phyloP scores from a whole-genome alignment of 1,139 yeast species.

The Geotrichum fermentans region DNA sequence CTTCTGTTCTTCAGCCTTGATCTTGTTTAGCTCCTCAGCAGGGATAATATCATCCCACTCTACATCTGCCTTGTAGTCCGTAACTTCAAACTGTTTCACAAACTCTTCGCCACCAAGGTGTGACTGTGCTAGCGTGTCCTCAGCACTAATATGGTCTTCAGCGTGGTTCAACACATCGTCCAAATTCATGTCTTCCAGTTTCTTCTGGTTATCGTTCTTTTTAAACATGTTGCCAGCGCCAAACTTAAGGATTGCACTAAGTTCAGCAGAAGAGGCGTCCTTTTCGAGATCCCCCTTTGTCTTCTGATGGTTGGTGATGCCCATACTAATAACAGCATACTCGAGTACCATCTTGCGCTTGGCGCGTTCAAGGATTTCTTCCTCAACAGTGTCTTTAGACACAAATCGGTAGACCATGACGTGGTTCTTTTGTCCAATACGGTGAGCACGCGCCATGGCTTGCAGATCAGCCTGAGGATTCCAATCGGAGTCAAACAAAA shows the following conservation, averaged over 20 bases:
- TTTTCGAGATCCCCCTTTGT: constrained; percentile 53
- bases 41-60: constrained; percentile 99
- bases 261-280: constrained; percentile 69
- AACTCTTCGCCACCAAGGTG: constrained; percentile 98
- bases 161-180: constrained; percentile 97
- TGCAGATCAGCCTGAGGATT: constrained; percentile 97
- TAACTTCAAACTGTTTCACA: constrained; percentile 93
- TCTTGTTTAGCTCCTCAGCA: constrained; percentile 79
- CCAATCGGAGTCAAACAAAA: constrained; percentile 98
- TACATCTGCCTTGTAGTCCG: constrained; percentile 96
- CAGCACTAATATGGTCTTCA: constrained; percentile 94
- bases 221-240: constrained; percentile 99
- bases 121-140: constrained; percentile 84
- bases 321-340: constrained; percentile 92
- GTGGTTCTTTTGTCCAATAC: constrained; percentile 97
- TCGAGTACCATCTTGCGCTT: constrained; percentile 96
- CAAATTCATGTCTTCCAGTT: constrained; percentile 87
- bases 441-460: constrained; percentile 99
- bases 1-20: constrained; percentile 87
- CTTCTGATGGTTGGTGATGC: constrained; percentile 72
- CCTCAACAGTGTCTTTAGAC: constrained; percentile 95
- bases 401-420: constrained; percentile 96
- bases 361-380: constrained; percentile 93
- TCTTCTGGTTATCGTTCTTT: constrained; percentile 77
- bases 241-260: constrained; percentile 88